These are phyloP conservation scores for Penicillium frequentans DNA, from an alignment of 2,329 filamentous ascomycete genomes.

Conservation along the genomic window DNA sequence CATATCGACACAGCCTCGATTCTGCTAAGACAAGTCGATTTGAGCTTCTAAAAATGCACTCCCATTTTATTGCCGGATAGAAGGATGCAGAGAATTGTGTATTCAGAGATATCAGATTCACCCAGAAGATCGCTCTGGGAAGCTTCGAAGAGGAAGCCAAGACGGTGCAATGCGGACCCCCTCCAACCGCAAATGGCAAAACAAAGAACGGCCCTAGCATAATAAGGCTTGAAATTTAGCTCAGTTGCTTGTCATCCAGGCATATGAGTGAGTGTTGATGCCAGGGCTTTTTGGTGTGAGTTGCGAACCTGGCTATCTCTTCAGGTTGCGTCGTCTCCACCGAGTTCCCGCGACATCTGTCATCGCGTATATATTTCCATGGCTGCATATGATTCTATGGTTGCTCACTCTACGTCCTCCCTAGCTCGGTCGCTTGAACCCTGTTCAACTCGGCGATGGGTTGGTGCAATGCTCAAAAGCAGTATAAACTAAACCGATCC, in stretches of 20 bases:
- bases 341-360: too few relatives aligned
- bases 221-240: neutral
- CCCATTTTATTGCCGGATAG: neutral
- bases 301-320: neutral
- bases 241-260: neutral
- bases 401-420: too few relatives aligned
- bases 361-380: too few relatives aligned
- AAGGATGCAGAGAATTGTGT: neutral
- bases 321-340: neutral
- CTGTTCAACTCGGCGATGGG: too few relatives aligned
- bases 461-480: too few relatives aligned
- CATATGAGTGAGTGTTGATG: neutral
- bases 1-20: neutral
- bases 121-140: neutral
- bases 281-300: neutral
- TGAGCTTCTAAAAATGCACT: neutral
- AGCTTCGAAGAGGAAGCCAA: neutral
- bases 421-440: too few relatives aligned
- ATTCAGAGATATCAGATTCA: neutral
- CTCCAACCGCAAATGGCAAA: neutral
- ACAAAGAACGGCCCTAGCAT: neutral
- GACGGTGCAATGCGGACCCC: neutral
- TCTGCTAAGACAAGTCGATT: neutral
- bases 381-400: too few relatives aligned
- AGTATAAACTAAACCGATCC: too few relatives aligned